Conservation (phyloP, 768 basidiomycete species). For the Pholiota conissans region DNA sequence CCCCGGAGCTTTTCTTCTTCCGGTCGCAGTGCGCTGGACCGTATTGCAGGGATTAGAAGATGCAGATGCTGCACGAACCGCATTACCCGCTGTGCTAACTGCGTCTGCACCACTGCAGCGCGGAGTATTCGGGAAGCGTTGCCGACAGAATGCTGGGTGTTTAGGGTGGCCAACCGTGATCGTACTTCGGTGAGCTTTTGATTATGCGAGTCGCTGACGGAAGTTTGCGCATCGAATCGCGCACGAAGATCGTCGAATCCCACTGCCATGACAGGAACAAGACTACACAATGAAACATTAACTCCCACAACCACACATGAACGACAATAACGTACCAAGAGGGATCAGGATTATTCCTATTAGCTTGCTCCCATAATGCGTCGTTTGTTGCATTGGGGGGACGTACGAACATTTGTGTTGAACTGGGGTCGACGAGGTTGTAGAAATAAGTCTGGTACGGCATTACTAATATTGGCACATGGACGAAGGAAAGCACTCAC, state of each 20-base stretch:
- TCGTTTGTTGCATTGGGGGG: slow-evolving; percentile 75
- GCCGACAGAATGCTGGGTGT: slow-evolving; percentile 61
- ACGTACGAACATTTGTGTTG: slow-evolving; percentile 65
- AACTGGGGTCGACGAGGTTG: slow-evolving; percentile 73
- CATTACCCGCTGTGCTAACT: slow-evolving; percentile 70
- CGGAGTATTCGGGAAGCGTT: slow-evolving; percentile 69
- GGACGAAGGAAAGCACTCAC: slow-evolving; percentile 35
- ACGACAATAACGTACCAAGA: slow-evolving; percentile 51
- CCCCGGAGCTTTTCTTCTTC: slow-evolving; percentile 80
- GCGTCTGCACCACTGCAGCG: slow-evolving; percentile 61
- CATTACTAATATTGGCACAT: neutral
- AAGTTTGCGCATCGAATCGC: slow-evolving; percentile 74
- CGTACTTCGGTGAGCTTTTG: slow-evolving; percentile 73
- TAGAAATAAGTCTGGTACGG: slow-evolving; percentile 72
- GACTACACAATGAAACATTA: slow-evolving; percentile 35
- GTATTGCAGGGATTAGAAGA: slow-evolving; percentile 73
- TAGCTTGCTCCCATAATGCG: slow-evolving; percentile 74
- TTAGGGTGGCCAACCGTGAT: slow-evolving; percentile 58
- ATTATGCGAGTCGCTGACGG: slow-evolving; percentile 65
- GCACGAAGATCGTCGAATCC: slow-evolving; percentile 82
- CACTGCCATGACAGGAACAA: slow-evolving; percentile 77
- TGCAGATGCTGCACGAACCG: slow-evolving; percentile 74
- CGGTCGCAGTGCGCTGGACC: slow-evolving; percentile 71
- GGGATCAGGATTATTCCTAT: slow-evolving; percentile 80
- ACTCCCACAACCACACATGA: neutral